These are phyloP conservation scores for Xerocomellus chrysenteron DNA, from an alignment of 768 basidiomycete species.

Conservation along the genomic window DNA sequence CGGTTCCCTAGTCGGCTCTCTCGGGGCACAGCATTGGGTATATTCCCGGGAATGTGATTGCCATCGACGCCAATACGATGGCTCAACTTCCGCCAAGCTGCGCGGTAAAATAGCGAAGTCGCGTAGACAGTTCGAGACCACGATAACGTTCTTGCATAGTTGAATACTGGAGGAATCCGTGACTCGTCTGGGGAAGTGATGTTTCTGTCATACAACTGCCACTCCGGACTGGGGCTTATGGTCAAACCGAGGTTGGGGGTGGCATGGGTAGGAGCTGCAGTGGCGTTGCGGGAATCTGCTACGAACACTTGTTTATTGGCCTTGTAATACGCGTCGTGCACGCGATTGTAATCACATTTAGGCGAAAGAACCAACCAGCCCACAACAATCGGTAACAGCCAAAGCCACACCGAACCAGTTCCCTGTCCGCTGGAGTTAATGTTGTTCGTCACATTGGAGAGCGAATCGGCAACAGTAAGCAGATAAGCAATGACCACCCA, in stretches of 20 bases:
- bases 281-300: not conserved
- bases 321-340: conserved; percentile 19
- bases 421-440: conserved; percentile 38
- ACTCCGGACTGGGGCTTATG: conserved; percentile 10
- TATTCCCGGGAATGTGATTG: not conserved
- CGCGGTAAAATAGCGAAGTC: conserved; percentile 16
- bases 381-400: conserved; percentile 41
- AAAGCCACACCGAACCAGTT: conserved; percentile 43
- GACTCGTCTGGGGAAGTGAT: conserved; percentile 24
- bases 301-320: conserved; percentile 10
- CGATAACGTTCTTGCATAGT: conserved; percentile 23
- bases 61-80: conserved; percentile 2
- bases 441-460: conserved; percentile 13
- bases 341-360: conserved; percentile 36
- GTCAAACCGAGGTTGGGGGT: conserved; percentile 13
- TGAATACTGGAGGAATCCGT: conserved; percentile 24
- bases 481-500: conserved; percentile 47
- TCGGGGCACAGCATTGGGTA: not conserved
- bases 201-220: not conserved
- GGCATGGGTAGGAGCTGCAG: not conserved
- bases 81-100: conserved; percentile 11
- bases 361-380: conserved; percentile 44
- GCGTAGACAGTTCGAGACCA: conserved; percentile 21
- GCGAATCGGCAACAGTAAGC: conserved; percentile 17
- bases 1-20: conserved; percentile 19